Evolutionary conservation across 208 protist genomes (phyloP).

Genomic region (Leishmania lainsoni): DNA sequence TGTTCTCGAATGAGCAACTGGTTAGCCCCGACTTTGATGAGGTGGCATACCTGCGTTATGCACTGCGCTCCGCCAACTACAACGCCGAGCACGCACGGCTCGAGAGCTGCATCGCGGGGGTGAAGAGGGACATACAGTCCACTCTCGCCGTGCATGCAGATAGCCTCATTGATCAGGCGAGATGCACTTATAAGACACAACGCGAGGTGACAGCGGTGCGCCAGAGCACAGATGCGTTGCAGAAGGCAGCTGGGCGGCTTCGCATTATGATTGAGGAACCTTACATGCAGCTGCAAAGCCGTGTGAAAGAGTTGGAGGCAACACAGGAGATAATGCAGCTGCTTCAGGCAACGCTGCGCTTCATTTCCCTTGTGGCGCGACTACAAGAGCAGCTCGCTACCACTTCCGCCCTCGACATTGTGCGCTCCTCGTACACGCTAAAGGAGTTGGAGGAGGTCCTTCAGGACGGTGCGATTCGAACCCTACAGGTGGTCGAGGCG

Average conservation of each 20-base stretch:
- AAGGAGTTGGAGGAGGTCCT: conserved; percentile 72
- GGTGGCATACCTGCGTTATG: conserved; percentile 76
- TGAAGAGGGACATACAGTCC: conserved; percentile 49
- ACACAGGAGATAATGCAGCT: conserved; percentile 49
- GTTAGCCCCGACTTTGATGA: conserved; percentile 77
- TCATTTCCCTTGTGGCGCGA: conserved; percentile 50
- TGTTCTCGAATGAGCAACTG: conserved; percentile 75
- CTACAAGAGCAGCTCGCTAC: conserved; percentile 51
- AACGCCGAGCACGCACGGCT: conserved; percentile 61
- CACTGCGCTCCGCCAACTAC: conserved; percentile 50
- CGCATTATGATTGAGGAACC: conserved; percentile 74
- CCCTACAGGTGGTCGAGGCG: conserved; percentile 65
- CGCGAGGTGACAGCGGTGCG: conserved; percentile 51
- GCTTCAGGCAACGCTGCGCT: conserved; percentile 56
- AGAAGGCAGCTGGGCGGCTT: conserved; percentile 55
- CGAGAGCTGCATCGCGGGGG: conserved; percentile 44
- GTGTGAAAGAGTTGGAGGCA: conserved; percentile 65
- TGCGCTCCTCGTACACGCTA: conserved; percentile 64
- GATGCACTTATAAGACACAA: conserved; percentile 56
- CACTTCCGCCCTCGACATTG: conserved; percentile 38
- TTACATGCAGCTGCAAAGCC: conserved; percentile 48
- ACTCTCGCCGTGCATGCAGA: conserved; percentile 65
- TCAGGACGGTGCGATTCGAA: conserved; percentile 33
- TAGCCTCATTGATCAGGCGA: conserved; percentile 64
- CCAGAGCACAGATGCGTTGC: conserved; percentile 54